Evolutionary conservation across 345 rosid genomes (phyloP).

Genomic region (Pistacia atlantica): DNA sequence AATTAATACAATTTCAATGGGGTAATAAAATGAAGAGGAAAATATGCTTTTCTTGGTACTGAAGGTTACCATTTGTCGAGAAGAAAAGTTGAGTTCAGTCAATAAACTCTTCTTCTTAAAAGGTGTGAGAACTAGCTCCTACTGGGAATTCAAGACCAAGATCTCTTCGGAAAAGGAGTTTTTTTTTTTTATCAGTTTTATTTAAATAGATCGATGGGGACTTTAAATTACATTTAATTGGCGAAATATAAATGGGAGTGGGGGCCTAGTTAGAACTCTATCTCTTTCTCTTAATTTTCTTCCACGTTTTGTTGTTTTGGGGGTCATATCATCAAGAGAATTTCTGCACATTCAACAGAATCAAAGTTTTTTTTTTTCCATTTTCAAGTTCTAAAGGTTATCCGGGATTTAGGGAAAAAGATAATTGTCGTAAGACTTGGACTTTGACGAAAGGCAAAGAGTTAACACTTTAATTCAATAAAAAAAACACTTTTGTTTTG

Average conservation of each 20-base stretch:
- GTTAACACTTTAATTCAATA: background rate
- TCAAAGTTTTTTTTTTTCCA: background rate
- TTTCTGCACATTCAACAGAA: slow-evolving; percentile 38
- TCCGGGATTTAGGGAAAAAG: slow-evolving; percentile 67
- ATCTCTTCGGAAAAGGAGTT: background rate
- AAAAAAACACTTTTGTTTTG: too few relatives aligned
- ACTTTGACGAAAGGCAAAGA: slow-evolving; percentile 50
- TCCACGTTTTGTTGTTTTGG: background rate
- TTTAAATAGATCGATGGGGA: slow-evolving; percentile 13
- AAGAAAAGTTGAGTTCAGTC: slow-evolving; percentile 17
- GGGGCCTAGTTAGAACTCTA: slow-evolving; percentile 13
- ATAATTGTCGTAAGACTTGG: slow-evolving; percentile 48
- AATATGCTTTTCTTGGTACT: background rate
- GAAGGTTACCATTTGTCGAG: slow-evolving; percentile 29
- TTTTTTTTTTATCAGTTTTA: slow-evolving; percentile 4
- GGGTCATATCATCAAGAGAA: slow-evolving; percentile 18
- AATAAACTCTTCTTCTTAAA: slow-evolving; percentile 23
- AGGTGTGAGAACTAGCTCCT: slow-evolving; percentile 21
- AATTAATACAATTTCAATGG: background rate
- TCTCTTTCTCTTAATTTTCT: background rate
- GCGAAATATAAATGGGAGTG: background rate
- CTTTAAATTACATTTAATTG: background rate
- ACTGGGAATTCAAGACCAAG: slow-evolving; percentile 17
- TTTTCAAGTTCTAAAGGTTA: slow-evolving; percentile 33
- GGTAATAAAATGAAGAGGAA: too few relatives aligned